These are phyloP conservation scores for Hymenoscyphus infarciens DNA, from an alignment of 2,329 filamentous ascomycete genomes.

Conservation along the genomic window DNA sequence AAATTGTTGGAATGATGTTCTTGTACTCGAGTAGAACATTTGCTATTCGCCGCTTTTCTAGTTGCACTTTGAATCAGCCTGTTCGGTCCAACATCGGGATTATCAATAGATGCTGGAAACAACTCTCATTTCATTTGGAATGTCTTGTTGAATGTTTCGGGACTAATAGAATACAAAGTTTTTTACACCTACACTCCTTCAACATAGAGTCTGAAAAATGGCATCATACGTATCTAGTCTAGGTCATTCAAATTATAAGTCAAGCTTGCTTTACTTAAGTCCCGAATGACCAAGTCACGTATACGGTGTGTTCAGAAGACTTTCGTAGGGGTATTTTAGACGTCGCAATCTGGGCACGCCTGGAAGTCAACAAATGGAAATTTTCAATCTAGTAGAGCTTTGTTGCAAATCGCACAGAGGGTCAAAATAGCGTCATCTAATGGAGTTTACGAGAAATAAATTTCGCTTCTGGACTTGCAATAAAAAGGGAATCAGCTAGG, in stretches of 20 bases:
- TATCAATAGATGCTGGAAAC: background rate
- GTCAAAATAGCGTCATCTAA: background rate
- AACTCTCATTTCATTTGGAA: background rate
- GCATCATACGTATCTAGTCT: too few relatives aligned
- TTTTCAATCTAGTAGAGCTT: background rate
- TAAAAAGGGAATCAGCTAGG: background rate
- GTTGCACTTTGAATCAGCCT: background rate
- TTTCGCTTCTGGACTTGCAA: background rate
- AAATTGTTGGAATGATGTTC: background rate
- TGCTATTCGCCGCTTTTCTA: background rate
- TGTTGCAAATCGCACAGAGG: background rate
- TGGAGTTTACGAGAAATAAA: background rate
- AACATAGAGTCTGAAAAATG: too few relatives aligned
- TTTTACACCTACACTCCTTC: too few relatives aligned
- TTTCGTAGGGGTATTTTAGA: too few relatives aligned
- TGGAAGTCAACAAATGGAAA: background rate
- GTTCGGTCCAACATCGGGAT: background rate
- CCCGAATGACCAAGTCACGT: background rate
- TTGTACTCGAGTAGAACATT: background rate
- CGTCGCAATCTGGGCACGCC: too few relatives aligned
- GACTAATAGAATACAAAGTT: background rate
- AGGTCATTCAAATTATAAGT: background rate
- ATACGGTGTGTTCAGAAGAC: too few relatives aligned
- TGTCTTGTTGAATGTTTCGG: too few relatives aligned
- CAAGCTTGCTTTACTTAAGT: background rate